phyloP scores from a whole-genome alignment of 768 basidiomycete species.

The Lactarius akahatsu region DNA sequence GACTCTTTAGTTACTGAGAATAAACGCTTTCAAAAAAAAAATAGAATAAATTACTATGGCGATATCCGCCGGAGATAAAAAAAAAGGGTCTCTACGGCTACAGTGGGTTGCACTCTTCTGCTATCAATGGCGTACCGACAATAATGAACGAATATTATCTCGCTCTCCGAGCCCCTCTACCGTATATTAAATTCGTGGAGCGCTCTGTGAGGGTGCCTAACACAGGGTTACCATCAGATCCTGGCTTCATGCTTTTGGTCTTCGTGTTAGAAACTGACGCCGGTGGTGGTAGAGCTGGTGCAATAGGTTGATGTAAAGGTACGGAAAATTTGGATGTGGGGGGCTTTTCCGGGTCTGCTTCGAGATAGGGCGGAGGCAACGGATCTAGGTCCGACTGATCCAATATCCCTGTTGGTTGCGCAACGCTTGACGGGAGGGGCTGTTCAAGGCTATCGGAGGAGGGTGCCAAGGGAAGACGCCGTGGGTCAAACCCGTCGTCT shows the following conservation, averaged over 20 bases:
- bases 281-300: conserved; percentile 26
- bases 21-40: no score
- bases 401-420: conserved; percentile 1
- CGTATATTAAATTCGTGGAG: conserved; percentile 36
- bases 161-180: conserved; percentile 26
- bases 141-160: conserved; percentile 15
- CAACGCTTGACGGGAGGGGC: not conserved
- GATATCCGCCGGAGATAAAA: not conserved
- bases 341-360: conserved; percentile 9
- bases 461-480: conserved; percentile 15
- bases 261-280: conserved; percentile 27
- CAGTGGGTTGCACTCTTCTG: not conserved
- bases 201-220: conserved; percentile 38
- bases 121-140: not conserved
- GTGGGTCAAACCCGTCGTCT: conserved; percentile 34
- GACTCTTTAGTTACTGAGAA: no score
- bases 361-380: conserved; percentile 20
- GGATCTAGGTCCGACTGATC: conserved; percentile 17
- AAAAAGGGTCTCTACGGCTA: not conserved
- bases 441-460: conserved; percentile 3
- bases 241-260: conserved; percentile 31
- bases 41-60: conserved; percentile 9
- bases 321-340: conserved; percentile 8
- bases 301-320: conserved; percentile 7
- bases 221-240: conserved; percentile 15